Conservation (phyloP, 2,329 filamentous ascomycete genomes). For the Fulvia fulva region DNA sequence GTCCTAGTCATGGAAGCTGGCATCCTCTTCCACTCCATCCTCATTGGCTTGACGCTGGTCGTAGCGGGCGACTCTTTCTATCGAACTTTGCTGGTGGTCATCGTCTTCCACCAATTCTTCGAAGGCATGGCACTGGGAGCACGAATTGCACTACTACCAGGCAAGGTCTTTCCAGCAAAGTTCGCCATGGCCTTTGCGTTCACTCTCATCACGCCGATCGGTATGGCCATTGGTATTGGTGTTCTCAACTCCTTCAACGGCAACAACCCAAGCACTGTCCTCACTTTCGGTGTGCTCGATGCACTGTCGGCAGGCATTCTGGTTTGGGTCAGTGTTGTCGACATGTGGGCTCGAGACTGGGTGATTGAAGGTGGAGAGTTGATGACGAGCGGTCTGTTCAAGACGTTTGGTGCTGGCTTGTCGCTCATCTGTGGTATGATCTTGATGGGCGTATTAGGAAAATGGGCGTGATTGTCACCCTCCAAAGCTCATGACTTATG, state of each 20-base stretch:
- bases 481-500: slow-evolving; percentile 19
- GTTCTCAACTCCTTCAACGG: slow-evolving; percentile 69
- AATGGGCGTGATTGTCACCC: slow-evolving; percentile 20
- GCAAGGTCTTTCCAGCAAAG: slow-evolving; percentile 43
- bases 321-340: slow-evolving; percentile 73
- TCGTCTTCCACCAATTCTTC: slow-evolving; percentile 87
- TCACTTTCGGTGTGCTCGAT: slow-evolving; percentile 70
- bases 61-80: slow-evolving; percentile 61
- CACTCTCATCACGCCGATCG: slow-evolving; percentile 68
- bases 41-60: slow-evolving; percentile 62
- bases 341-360: slow-evolving; percentile 78
- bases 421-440: slow-evolving; percentile 15
- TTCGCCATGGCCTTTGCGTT: slow-evolving; percentile 61
- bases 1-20: slow-evolving; percentile 74
- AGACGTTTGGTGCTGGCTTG: slow-evolving; percentile 12
- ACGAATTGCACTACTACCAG: slow-evolving; percentile 67
- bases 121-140: slow-evolving; percentile 87
- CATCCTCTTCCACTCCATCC: slow-evolving; percentile 54
- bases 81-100: slow-evolving; percentile 57
- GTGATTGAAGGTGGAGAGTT: slow-evolving; percentile 36
- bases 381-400: slow-evolving; percentile 12
- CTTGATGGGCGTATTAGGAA: slow-evolving; percentile 18
- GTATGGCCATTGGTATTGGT: slow-evolving; percentile 76
- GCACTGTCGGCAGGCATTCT: slow-evolving; percentile 71
- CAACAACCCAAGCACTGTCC: slow-evolving; percentile 62